Conservation (phyloP, 2,329 filamentous ascomycete genomes). For the Colletotrichum cuscutae region DNA sequence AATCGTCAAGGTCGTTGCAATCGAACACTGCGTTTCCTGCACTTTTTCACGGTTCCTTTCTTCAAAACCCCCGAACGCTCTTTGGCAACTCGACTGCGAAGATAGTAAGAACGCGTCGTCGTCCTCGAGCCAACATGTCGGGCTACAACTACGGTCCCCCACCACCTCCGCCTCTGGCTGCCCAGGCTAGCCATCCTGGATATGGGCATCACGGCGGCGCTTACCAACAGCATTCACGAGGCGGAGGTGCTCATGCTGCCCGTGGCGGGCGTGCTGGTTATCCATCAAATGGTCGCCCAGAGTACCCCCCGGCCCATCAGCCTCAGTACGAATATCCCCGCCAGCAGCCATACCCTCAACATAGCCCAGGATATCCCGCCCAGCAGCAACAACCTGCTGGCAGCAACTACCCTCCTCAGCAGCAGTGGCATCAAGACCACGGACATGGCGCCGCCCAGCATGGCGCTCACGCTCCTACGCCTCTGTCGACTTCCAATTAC, state of each 20-base stretch:
- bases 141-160: constrained; percentile 65
- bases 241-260: constrained; percentile 48
- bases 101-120: not conserved
- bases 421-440: constrained; percentile 55
- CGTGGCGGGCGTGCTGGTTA: constrained; percentile 53
- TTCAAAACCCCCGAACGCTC: not conserved
- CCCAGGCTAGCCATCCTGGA: constrained; percentile 44
- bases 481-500: constrained; percentile 64
- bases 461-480: constrained; percentile 54
- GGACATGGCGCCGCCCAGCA: constrained; percentile 47
- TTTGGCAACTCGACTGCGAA: not conserved
- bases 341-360: constrained; percentile 45
- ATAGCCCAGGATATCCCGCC: constrained; percentile 40
- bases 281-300: constrained; percentile 49
- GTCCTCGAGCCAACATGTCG: constrained; percentile 49
- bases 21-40: not conserved
- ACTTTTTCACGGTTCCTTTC: not conserved
- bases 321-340: constrained; percentile 56
- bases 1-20: not conserved
- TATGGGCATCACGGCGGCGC: constrained; percentile 52
- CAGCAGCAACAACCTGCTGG: constrained; percentile 52
- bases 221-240: constrained; percentile 48
- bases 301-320: constrained; percentile 52
- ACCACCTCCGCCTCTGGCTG: constrained; percentile 55
- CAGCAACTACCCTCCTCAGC: constrained; percentile 49